These are phyloP conservation scores for Gypsophila paniculata DNA, from an alignment of 179 eudicot species.

Conservation along the genomic window DNA sequence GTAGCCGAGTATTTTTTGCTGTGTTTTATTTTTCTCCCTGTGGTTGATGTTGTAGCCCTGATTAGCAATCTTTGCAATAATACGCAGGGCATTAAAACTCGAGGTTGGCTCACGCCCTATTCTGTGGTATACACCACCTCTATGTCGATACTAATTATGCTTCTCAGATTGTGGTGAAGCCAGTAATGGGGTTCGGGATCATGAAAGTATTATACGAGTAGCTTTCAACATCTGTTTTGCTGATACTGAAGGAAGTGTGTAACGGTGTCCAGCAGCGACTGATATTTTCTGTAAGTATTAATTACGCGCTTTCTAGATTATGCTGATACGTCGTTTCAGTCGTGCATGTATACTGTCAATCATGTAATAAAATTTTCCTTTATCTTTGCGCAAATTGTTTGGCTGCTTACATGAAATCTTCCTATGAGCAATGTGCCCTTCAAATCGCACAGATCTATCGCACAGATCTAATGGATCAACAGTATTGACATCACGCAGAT, in stretches of 20 bases:
- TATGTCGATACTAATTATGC: slow-evolving; percentile 25
- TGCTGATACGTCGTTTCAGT: slow-evolving; percentile 10
- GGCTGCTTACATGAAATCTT: neutral
- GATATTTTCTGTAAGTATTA: slow-evolving; percentile 21
- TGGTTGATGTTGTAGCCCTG: too few relatives aligned
- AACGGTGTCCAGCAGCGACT: slow-evolving; percentile 9
- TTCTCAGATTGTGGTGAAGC: slow-evolving; percentile 28
- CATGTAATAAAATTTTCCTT: slow-evolving; percentile 9
- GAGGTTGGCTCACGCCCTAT: slow-evolving; percentile 21
- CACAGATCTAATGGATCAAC: neutral
- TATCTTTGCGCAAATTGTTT: neutral
- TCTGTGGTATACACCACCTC: slow-evolving; percentile 17
- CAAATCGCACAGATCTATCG: neutral
- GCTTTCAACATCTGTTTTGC: slow-evolving; percentile 14
- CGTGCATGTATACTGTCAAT: slow-evolving; percentile 12
- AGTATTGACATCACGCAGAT: neutral
- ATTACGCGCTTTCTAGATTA: slow-evolving; percentile 13
- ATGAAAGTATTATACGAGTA: too few relatives aligned
- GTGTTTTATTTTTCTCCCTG: too few relatives aligned
- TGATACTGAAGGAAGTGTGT: slow-evolving; percentile 9
- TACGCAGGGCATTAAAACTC: slow-evolving; percentile 28
- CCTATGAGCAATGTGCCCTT: neutral
- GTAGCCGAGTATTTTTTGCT: too few relatives aligned
- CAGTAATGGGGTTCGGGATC: too few relatives aligned
- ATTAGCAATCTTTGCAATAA: too few relatives aligned